Evolutionary conservation across 192 early-diverging fungal genomes (phyloP).

Genomic region (Coemansia umbellata): DNA sequence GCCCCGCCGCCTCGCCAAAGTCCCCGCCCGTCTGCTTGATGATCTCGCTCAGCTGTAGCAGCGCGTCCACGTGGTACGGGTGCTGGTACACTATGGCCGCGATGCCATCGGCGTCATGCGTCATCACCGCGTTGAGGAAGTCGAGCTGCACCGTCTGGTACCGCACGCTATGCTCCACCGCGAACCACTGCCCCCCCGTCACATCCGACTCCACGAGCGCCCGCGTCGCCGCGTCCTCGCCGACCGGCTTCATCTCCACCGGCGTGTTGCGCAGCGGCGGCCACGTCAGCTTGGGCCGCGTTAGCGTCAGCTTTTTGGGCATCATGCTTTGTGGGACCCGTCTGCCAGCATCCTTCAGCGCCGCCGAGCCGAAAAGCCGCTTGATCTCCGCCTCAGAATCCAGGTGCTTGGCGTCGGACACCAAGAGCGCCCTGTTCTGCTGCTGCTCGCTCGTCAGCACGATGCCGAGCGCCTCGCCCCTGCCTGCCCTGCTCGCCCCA

Average conservation of each 20-base stretch:
- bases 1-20: constrained; percentile 69
- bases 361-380: constrained; percentile 81
- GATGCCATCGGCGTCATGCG: constrained; percentile 72
- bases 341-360: constrained; percentile 52
- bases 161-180: constrained; percentile 63
- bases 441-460: constrained; percentile 33
- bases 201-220: constrained; percentile 27
- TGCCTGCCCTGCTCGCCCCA: not conserved
- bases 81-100: constrained; percentile 62
- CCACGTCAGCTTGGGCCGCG: constrained; percentile 71
- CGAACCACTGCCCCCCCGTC: constrained; percentile 49
- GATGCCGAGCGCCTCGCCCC: constrained; percentile 25
- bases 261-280: constrained; percentile 51
- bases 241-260: constrained; percentile 45
- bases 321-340: not conserved
- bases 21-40: constrained; percentile 80
- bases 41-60: constrained; percentile 83
- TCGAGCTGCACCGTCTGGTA: constrained; percentile 74
- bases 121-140: constrained; percentile 69
- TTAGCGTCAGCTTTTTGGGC: constrained; percentile 54
- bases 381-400: constrained; percentile 88
- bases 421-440: constrained; percentile 32
- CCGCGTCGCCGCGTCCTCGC: constrained; percentile 43
- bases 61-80: constrained; percentile 86
- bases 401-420: constrained; percentile 59